phyloP scores from a whole-genome alignment of 129 eudicot species.

The Artemisia argyi region DNA sequence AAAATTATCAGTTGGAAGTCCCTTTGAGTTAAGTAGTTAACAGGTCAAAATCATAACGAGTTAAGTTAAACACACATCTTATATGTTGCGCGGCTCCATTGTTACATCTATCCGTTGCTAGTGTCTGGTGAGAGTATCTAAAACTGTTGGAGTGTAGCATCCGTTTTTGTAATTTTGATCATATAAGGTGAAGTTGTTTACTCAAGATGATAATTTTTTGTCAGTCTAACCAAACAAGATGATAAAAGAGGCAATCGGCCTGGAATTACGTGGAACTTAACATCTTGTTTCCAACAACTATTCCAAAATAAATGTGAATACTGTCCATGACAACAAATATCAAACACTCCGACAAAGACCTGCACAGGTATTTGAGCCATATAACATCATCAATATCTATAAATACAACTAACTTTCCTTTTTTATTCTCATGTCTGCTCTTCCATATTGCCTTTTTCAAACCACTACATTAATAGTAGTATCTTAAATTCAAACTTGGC shows the following conservation, averaged over 20 bases:
- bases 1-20: no score
- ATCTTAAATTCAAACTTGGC: not conserved
- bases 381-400: not conserved
- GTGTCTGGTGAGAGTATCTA: no score
- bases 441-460: not conserved
- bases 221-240: not conserved
- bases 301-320: constrained; percentile 9
- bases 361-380: constrained; percentile 22
- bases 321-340: constrained; percentile 5
- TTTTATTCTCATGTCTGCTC: not conserved
- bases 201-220: no score
- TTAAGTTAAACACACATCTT: no score
- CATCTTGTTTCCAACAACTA: constrained; percentile 7
- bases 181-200: no score
- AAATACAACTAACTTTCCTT: constrained; percentile 10
- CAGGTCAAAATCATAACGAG: no score
- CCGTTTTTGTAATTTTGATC: no score
- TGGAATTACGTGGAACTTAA: constrained; percentile 21
- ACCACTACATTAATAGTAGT: not conserved
- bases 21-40: no score
- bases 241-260: constrained; percentile 23
- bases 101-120: no score
- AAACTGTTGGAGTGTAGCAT: no score
- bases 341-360: constrained; percentile 31
- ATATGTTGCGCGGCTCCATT: no score